Conservation (phyloP, 2,329 filamentous ascomycete genomes). For the Dryadomyces quercivorus region DNA sequence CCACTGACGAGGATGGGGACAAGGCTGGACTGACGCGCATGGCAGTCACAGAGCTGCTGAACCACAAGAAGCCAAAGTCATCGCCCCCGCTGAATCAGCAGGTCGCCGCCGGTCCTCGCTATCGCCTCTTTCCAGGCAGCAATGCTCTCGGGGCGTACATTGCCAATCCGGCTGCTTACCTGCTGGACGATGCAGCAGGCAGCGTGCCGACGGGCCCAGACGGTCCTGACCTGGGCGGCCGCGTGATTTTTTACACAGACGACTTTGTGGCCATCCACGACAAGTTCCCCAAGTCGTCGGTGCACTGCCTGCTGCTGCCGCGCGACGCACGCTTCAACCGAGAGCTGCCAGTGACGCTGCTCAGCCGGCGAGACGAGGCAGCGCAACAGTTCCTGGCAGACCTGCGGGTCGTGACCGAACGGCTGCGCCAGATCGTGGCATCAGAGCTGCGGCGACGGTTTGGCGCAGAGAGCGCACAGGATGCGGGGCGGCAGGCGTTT, state of each 20-base stretch:
- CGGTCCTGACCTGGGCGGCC: slow-evolving; percentile 16
- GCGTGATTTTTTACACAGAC: slow-evolving; percentile 54
- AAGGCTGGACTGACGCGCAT: background rate
- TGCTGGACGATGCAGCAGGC: slow-evolving; percentile 18
- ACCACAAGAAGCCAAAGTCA: background rate
- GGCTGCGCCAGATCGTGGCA: slow-evolving; percentile 54
- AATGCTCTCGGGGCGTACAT: slow-evolving; percentile 59
- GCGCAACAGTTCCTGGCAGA: slow-evolving; percentile 47
- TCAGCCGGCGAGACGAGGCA: background rate
- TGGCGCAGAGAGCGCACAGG: slow-evolving; percentile 49
- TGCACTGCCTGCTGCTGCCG: slow-evolving; percentile 83
- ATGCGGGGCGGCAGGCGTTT: slow-evolving; percentile 53
- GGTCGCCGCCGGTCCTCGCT: background rate
- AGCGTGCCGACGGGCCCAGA: background rate
- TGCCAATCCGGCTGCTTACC: slow-evolving; percentile 45
- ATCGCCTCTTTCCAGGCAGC: slow-evolving; percentile 18
- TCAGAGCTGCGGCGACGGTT: slow-evolving; percentile 61
- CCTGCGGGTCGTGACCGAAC: slow-evolving; percentile 47
- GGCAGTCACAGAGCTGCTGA: slow-evolving; percentile 1
- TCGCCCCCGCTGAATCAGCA: background rate
- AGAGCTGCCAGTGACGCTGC: slow-evolving; percentile 32
- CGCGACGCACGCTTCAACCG: slow-evolving; percentile 45
- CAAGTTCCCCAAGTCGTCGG: slow-evolving; percentile 69
- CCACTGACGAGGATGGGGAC: background rate
- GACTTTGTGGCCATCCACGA: slow-evolving; percentile 70